phyloP scores from a whole-genome alignment of 768 basidiomycete genomes.

The Tylopilus plumbeoviolaceoides region DNA sequence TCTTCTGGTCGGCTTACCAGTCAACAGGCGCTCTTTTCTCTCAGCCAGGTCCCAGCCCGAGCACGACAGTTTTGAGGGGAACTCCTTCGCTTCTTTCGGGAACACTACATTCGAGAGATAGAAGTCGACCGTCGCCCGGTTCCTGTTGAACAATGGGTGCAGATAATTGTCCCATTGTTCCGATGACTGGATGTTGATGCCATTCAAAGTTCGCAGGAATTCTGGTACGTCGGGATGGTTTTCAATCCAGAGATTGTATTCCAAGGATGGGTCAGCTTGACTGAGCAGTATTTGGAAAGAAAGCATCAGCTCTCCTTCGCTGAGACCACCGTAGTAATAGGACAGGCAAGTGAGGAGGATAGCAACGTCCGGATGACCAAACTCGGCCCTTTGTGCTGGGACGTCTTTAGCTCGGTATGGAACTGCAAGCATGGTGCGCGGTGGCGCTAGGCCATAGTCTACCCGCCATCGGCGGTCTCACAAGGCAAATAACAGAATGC shows the following conservation, averaged over 20 bases:
- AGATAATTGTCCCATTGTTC: constrained; percentile 28
- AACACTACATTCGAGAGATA: too few species aligned
- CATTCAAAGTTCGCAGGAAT: constrained; percentile 29
- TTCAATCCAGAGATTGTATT: constrained; percentile 41
- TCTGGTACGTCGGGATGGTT: constrained; percentile 23
- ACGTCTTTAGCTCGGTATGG: constrained; percentile 52
- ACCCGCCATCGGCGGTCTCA: constrained; percentile 45
- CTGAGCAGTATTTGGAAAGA: constrained; percentile 38
- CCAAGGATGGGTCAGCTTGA: constrained; percentile 37
- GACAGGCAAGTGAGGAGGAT: constrained; percentile 16
- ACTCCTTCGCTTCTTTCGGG: too few species aligned
- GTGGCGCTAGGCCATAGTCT: constrained; percentile 44
- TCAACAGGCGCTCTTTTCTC: too few species aligned
- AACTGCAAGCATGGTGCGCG: constrained; percentile 44
- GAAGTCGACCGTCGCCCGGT: constrained; percentile 42
- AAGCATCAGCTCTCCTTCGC: constrained; percentile 32
- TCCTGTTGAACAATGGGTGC: constrained; percentile 33
- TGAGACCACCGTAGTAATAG: constrained; percentile 46
- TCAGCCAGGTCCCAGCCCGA: too few species aligned
- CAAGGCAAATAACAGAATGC: constrained; percentile 38
- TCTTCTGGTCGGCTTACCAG: too few species aligned
- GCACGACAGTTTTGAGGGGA: too few species aligned
- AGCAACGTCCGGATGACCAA: constrained; percentile 50
- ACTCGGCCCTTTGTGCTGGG: constrained; percentile 44
- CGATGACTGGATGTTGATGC: constrained; percentile 41